phyloP scores from a whole-genome alignment of 2,329 filamentous ascomycete species.

The Paraphaeosphaeria minitans region DNA sequence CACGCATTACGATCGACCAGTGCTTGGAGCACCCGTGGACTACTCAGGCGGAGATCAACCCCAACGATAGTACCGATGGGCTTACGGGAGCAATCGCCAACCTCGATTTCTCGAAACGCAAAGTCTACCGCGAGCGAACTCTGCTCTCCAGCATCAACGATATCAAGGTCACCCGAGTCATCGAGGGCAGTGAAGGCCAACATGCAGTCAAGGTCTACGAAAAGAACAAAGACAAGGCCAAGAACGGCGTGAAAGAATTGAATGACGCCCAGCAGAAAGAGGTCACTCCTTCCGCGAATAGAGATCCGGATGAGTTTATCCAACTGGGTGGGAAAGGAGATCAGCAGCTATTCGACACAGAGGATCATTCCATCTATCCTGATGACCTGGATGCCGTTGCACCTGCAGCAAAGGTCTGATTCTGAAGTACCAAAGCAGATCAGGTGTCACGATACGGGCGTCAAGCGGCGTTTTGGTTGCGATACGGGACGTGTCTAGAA shows the following conservation, averaged over 20 bases:
- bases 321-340: conserved; percentile 87
- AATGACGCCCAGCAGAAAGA: conserved; percentile 54
- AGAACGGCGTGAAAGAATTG: conserved; percentile 25
- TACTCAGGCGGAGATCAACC: conserved; percentile 59
- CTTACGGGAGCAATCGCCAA: conserved; percentile 83
- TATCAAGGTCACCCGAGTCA: conserved; percentile 65
- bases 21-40: conserved; percentile 93
- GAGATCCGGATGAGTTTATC: conserved; percentile 77
- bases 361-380: conserved; percentile 52
- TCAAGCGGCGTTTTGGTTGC: conserved; percentile 20
- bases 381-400: conserved; percentile 22
- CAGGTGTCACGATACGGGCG: conserved; percentile 14
- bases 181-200: conserved; percentile 60
- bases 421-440: neutral
- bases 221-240: conserved; percentile 37
- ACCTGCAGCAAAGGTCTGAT: conserved; percentile 10
- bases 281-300: conserved; percentile 67
- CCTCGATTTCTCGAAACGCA: conserved; percentile 83
- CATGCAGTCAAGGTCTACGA: conserved; percentile 48
- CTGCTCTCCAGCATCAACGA: conserved; percentile 82
- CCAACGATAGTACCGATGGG: conserved; percentile 88
- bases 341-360: conserved; percentile 73
- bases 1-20: conserved; percentile 85
- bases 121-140: conserved; percentile 80
- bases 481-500: neutral